Conservation (phyloP, 1,284 basidiomycete species). For the Leccinum angustisporum region DNA sequence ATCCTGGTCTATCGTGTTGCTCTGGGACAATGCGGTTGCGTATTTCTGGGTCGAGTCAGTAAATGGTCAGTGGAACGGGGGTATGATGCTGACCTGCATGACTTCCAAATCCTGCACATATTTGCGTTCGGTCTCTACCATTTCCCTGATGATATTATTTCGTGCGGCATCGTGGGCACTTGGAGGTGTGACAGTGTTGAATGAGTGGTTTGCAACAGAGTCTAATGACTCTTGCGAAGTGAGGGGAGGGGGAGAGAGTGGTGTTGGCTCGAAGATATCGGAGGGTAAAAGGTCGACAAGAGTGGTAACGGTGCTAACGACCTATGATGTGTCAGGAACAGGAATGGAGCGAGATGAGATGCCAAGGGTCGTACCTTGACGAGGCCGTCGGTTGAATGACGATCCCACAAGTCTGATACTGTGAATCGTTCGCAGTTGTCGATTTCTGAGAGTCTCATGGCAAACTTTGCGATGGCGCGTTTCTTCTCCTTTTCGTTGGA, state of each 20-base stretch:
- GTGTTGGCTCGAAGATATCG: slow-evolving; percentile 68
- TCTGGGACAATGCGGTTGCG: slow-evolving; percentile 75
- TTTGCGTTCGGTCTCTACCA: slow-evolving; percentile 94
- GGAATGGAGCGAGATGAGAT: not conserved
- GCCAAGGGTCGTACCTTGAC: slow-evolving; percentile 75
- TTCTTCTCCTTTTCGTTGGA: slow-evolving; percentile 78
- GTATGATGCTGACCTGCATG: slow-evolving; percentile 71
- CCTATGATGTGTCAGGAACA: slow-evolving; percentile 44
- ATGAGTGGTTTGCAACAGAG: slow-evolving; percentile 48
- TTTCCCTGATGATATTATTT: slow-evolving; percentile 80
- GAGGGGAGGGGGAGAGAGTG: slow-evolving; percentile 56
- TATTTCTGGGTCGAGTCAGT: slow-evolving; percentile 61
- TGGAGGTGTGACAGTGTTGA: slow-evolving; percentile 40
- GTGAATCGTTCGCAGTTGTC: slow-evolving; percentile 74
- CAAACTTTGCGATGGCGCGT: slow-evolving; percentile 75
- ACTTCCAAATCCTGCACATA: slow-evolving; percentile 98
- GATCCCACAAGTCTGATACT: slow-evolving; percentile 86
- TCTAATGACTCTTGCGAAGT: slow-evolving; percentile 61
- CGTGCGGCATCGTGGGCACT: slow-evolving; percentile 68
- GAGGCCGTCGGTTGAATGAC: slow-evolving; percentile 90
- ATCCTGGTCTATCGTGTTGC: slow-evolving; percentile 87
- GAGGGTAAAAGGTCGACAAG: slow-evolving; percentile 82
- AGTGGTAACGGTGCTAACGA: slow-evolving; percentile 88
- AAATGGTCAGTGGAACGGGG: slow-evolving; percentile 6
- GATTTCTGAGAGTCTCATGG: slow-evolving; percentile 70